Base-by-base conservation (phyloP, 345 rosid species). In the Excoecaria agallocha region DNA sequence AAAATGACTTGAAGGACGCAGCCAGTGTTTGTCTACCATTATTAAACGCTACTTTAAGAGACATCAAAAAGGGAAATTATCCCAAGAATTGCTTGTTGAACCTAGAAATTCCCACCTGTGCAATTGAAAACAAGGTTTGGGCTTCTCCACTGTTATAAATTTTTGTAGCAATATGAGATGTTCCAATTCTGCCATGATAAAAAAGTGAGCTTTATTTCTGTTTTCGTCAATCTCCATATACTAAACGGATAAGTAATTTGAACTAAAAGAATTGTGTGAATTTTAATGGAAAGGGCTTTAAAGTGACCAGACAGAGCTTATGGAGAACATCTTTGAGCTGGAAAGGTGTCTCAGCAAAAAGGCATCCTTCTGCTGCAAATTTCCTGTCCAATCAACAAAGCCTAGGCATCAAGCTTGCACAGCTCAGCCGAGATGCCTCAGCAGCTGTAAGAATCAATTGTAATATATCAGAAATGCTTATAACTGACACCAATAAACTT, bases 371-470 rank as follows among this genome's bases (percentile, higher is more conserved):
- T 51, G 76, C 61, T 11, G 61, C 60, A 8, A 16, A 74, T 43
- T 74, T 74, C 71, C 8, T 74, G 77, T 74, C 77, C 39, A 74
- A 74, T 57, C 77, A 74, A 25, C 77, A 74, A 66, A 74, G 77
- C 77, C 77, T 74, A 25, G 77, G 77, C 35, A 45, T 74, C 30
- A 57, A 66, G 55, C 77, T 74, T 54, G 77, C 77, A 54, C 77
- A 74, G 41, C 77, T 74, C 61, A 57, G 77, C 51, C 64, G 77
- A 43, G 77, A 74, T 43, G 77, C 77, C 57, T 74, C 77, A 5
- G 77, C 77, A 38, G 70, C 69, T n/a, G 76, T 63, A 63, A 50
- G 41, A 51, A 63, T 43, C 19, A 9, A 9, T 63, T 39, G n/a
- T 8, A 19, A 19, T 54, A 54, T 15, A 5, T 20, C 48, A 8